These are phyloP conservation scores for Pseudogymnoascus verrucosus DNA, from an alignment of 2,329 filamentous ascomycete species.

Conservation along the genomic window DNA sequence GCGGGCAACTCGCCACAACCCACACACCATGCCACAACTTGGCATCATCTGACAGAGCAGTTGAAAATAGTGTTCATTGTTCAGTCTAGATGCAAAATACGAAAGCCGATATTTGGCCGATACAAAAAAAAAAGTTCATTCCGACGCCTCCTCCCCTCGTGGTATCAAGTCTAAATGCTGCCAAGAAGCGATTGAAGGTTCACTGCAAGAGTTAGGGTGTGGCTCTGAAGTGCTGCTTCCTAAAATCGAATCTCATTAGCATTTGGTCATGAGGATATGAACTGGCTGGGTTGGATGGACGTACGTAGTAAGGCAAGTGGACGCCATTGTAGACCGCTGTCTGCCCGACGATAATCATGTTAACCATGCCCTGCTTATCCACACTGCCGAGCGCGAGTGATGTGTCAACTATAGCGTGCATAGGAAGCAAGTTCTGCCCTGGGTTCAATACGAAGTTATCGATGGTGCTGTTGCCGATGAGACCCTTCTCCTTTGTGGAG, in stretches of 20 bases:
- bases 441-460: constrained; percentile 44
- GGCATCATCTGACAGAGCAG: neutral
- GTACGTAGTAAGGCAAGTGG: constrained; percentile 43
- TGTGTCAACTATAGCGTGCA: constrained; percentile 42
- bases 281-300: neutral
- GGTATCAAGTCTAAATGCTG: neutral
- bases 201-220: constrained; percentile 37
- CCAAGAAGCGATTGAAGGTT: constrained; percentile 24
- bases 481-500: constrained; percentile 28
- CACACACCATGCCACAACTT: neutral
- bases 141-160: neutral
- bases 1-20: neutral
- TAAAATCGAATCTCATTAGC: neutral
- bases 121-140: neutral
- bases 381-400: constrained; percentile 25
- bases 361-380: constrained; percentile 37
- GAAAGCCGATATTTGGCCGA: neutral
- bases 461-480: constrained; percentile 43
- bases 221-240: constrained; percentile 39
- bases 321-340: constrained; percentile 39
- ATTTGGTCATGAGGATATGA: neutral
- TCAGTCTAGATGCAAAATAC: neutral
- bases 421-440: constrained; percentile 43
- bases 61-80: neutral
- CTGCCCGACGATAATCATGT: constrained; percentile 42